Percentiles rank a stretch among this genome's conserved stretches.
phyloP scores from a whole-genome alignment of 192 early-diverging fungal species.

The Gigaspora rosea region DNA sequence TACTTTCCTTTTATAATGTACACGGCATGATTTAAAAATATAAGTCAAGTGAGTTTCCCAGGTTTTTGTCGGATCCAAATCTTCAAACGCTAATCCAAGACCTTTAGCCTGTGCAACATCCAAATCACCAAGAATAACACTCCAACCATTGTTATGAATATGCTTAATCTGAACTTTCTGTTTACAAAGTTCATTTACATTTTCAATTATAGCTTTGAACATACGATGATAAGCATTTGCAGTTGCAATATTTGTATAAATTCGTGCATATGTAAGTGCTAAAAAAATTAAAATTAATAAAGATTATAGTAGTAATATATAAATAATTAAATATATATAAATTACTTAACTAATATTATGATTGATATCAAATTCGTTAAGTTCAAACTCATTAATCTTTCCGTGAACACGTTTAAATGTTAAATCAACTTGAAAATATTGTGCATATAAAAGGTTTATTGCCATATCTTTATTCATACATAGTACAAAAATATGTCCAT shows the following conservation, averaged over 20 bases:
- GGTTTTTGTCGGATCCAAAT: background rate
- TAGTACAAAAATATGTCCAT: background rate
- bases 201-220: background rate
- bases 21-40: constrained; percentile 11
- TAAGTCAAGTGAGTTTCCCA: background rate
- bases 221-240: background rate
- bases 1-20: constrained; percentile 3
- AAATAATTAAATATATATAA: background rate
- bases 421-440: background rate
- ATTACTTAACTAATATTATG: background rate
- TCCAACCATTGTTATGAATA: constrained; percentile 7
- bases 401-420: background rate
- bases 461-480: background rate
- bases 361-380: background rate
- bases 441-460: background rate
- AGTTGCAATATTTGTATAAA: constrained; percentile 7
- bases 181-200: background rate
- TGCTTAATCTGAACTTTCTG: background rate
- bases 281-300: background rate
- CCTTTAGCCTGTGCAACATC: background rate
- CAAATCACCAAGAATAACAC: background rate
- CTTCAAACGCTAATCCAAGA: background rate
- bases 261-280: background rate
- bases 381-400: constrained; percentile 11
- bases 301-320: background rate